Evolutionary conservation across 2,329 filamentous ascomycete genomes (phyloP), one percentile per base, ranked within the genome.

Genomic region (Neopestalotiopsis sp.): DNA sequence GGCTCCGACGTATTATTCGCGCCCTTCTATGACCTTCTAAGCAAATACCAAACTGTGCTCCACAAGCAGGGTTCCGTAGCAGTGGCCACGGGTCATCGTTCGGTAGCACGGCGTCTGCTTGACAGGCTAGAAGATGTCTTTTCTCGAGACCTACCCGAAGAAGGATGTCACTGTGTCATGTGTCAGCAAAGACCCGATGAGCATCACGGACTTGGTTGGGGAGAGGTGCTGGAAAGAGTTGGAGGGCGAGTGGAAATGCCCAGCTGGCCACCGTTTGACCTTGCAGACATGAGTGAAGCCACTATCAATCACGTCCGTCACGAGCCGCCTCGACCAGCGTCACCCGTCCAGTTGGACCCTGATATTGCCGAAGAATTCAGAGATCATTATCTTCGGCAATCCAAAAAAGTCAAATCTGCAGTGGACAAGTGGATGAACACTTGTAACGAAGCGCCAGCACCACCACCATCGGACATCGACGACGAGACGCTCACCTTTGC

Each of bases 121-220:
- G 95, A 99, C 80, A 90, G 96, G 49, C 85, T 99, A 4, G 95
- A 98, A 78, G 94, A 95, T 68, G 94, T 99, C 9, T 98, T 99
- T 80, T 95, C 94, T 2, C 88, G 96, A 69, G 95, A 98, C 76
- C 91, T 99, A 45, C 95, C 95, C 0, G 90, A 90, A 0, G 91
- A 97, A 75, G 90, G 91, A n/a, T 98, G 95, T 78, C 84, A 86
- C 58, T 98, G 95, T 79, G 84, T 96, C 68, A 93, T 98, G 85
- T 98, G 95, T 77, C 89, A 91, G 61, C 84, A 81, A 13, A 82
- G 82, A 3, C 82, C 88, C 49, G 86, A 90, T 49, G 88, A 91
- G 17, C 88, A 90, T 71, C 87, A 86, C 67, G 95, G 94, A 2
- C 85, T 98, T 38, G 96, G 94, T 71, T 99, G 95, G 95, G 95